Conservation (phyloP, 208 protist species). For the Borovskyia barvae region DNA sequence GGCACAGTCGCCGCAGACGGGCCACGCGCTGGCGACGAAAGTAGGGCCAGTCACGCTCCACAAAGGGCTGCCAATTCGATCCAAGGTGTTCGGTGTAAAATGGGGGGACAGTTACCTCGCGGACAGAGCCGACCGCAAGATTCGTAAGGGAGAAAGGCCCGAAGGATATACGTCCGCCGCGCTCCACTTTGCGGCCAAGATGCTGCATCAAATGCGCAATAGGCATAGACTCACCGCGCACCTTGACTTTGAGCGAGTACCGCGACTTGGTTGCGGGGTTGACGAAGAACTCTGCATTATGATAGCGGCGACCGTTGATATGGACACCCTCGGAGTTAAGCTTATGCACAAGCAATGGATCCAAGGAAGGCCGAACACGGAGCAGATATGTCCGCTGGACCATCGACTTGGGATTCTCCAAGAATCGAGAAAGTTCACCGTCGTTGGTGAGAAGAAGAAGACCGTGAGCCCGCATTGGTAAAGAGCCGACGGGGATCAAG, state of each 20-base stretch:
- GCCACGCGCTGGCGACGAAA: conserved; percentile 77
- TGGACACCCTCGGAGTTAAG: conserved; percentile 81
- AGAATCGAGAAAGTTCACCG: conserved; percentile 80
- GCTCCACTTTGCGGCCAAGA: conserved; percentile 70
- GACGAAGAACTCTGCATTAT: conserved; percentile 76
- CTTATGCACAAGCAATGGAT: conserved; percentile 81
- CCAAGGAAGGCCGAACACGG: conserved; percentile 79
- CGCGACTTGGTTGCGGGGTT: conserved; percentile 77
- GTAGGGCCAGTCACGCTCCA: conserved; percentile 90
- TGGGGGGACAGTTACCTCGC: conserved; percentile 83
- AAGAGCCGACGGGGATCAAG: conserved; percentile 81
- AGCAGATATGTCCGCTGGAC: conserved; percentile 88
- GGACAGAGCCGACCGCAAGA: conserved; percentile 80
- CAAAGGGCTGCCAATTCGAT: conserved; percentile 74
- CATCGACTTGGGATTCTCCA: conserved; percentile 72
- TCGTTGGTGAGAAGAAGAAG: conserved; percentile 88
- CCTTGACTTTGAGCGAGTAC: conserved; percentile 83
- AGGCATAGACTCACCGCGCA: conserved; percentile 71
- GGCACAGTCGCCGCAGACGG: conserved; percentile 52
- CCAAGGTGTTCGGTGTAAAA: conserved; percentile 67
- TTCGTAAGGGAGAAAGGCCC: conserved; percentile 74
- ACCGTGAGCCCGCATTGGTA: conserved; percentile 83
- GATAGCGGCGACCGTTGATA: conserved; percentile 72
- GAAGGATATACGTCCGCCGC: conserved; percentile 83
- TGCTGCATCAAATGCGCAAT: conserved; percentile 84